These are phyloP conservation scores for Hansenula lynferdii DNA, from an alignment of 1,139 yeast genomes.

Conservation along the genomic window DNA sequence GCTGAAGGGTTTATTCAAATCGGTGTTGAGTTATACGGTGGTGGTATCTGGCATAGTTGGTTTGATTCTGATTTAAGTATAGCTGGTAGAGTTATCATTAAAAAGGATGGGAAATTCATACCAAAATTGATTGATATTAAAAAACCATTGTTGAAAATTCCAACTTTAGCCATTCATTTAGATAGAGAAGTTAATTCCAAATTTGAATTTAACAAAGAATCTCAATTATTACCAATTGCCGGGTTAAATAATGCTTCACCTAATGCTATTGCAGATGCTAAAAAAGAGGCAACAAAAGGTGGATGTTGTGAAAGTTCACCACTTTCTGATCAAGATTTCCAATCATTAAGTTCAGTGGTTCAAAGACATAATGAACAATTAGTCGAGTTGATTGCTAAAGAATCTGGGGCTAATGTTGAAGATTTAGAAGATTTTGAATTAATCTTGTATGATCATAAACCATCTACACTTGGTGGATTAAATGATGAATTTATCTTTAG, in stretches of 20 bases:
- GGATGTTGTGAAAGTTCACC: constrained; percentile 39
- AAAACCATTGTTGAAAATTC: constrained; percentile 84
- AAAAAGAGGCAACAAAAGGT: constrained; percentile 16
- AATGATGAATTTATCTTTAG: constrained; percentile 88
- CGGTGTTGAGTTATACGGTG: constrained; percentile 95
- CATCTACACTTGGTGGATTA: constrained; percentile 79
- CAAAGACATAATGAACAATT: constrained; percentile 75
- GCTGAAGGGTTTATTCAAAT: constrained; percentile 81
- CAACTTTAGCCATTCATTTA: constrained; percentile 91
- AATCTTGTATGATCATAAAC: constrained; percentile 81
- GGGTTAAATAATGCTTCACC: constrained; percentile 49
- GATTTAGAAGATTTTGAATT: constrained; percentile 89
- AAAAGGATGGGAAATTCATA: constrained; percentile 43
- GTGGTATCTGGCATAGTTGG: constrained; percentile 86
- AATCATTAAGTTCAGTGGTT: constrained; percentile 59
- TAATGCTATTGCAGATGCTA: constrained; percentile 30
- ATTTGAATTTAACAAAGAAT: constrained; percentile 87
- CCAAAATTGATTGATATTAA: constrained; percentile 75
- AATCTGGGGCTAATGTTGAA: constrained; percentile 40
- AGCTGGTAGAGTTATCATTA: constrained; percentile 86
- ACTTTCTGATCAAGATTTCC: constrained; percentile 50
- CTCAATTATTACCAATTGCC: constrained; percentile 81
- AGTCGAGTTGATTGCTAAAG: constrained; percentile 62
- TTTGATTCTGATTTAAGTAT: constrained; percentile 89
- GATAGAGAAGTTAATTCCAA: constrained; percentile 71